Base-by-base conservation (phyloP, 768 basidiomycete genomes). In the Cubamyces sp. region DNA sequence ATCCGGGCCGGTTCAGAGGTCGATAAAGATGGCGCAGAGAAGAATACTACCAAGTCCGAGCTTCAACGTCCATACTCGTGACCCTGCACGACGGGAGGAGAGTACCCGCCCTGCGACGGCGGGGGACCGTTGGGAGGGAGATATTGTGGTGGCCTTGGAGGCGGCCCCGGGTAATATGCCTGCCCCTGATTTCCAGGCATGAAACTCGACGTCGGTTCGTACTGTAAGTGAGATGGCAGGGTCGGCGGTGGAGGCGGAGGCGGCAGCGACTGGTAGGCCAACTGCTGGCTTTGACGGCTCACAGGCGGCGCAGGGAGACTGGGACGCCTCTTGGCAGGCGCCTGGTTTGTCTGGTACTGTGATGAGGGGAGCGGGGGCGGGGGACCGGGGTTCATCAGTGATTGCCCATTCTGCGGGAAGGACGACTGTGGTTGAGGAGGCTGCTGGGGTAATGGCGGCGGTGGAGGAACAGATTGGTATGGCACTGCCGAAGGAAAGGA, bases 261-360 rank as follows among this genome's bases (percentile, higher is more conserved):
- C n/a, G 57, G 69, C 48, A 69, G 49, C 14, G 64, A 61, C 52
- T 61, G 65, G 62, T 37, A 62, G 21, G 59, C 65, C 50, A 64
- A 56, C 56, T 59, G 62, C 58, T 64, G 60, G 42, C 73, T 71
- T 16, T 73, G 73, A 53, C 74, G 66, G 19, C 73, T 68, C 39
- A 74, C 66, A 19, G 78, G 76, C 0, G 73, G 75, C 0, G 74
- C 72, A 12, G 77, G 77, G 2, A 88, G 75, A 66, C 81, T 79
- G 8, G 81, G 76, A 40, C 78, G 80, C 50, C 82, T 74, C n/a
- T 78, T 52, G 2, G 66, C 52, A 16, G 54, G 64, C 1, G 68
- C 54, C 2, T 68, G 65, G 21, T 39, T 30, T 26, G 61, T 51
- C 9, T 48, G 56, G 23, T 56, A 60, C 43, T 64, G 62, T 11